Percentiles rank a stretch among this genome's conserved stretches.
These are phyloP conservation scores for Tylopilus sp. DNA, from an alignment of 1,284 basidiomycete genomes.

Conservation along the genomic window DNA sequence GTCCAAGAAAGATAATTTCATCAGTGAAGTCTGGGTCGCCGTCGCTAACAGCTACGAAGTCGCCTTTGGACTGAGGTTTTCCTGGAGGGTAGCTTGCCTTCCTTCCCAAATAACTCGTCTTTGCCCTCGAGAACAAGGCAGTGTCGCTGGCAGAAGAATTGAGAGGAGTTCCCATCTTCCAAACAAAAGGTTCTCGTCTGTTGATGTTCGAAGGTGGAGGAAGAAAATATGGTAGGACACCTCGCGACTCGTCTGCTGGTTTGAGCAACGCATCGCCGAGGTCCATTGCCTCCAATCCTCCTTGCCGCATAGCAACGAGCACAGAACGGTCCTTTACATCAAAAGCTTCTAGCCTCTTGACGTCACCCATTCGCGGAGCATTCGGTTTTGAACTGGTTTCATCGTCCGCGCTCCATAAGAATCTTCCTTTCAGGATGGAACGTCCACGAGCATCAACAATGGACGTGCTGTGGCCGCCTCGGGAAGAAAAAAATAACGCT, in stretches of 20 bases:
- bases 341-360: constrained; percentile 73
- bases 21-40: constrained; percentile 55
- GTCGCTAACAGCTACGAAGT: constrained; percentile 47
- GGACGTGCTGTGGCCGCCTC: constrained; percentile 76
- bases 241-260: constrained; percentile 71
- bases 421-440: constrained; percentile 72
- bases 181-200: constrained; percentile 66
- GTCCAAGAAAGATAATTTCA: constrained; percentile 71
- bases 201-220: constrained; percentile 56
- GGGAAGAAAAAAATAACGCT: constrained; percentile 79
- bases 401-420: constrained; percentile 70
- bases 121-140: constrained; percentile 41
- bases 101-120: constrained; percentile 40
- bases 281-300: constrained; percentile 73
- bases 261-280: constrained; percentile 68
- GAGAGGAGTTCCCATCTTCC: constrained; percentile 71
- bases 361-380: constrained; percentile 60
- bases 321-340: constrained; percentile 68
- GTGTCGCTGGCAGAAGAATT: constrained; percentile 39
- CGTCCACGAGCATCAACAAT: constrained; percentile 80
- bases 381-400: constrained; percentile 40
- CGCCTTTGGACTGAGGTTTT: constrained; percentile 46
- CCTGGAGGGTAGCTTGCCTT: constrained; percentile 47
- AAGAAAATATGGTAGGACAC: constrained; percentile 59
- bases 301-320: constrained; percentile 75